Base-by-base conservation (phyloP, 2,329 filamentous ascomycete genomes). In the Lachnellula subtilissima region DNA sequence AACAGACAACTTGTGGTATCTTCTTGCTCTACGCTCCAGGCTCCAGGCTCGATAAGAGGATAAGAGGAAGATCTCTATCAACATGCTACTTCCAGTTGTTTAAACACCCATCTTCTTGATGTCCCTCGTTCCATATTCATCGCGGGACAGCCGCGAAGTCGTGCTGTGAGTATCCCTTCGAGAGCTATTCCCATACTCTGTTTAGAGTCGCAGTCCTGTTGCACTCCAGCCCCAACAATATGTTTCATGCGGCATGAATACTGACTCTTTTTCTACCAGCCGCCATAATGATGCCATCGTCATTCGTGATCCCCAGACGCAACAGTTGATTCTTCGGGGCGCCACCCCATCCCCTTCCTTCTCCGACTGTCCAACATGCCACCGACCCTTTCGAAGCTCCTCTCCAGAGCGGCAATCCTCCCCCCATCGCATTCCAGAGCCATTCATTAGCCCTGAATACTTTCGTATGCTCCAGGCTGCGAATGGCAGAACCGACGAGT, bases 201-300 rank as follows among this genome's bases (percentile, higher is more conserved):
- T 45, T 12, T 19, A 14, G 12, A 14, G n/a, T 32, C 23, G 22
- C 23, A 50, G n/a, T 39, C 14, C 39, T 37, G 11, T 25, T 49
- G n/a, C 8, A 32, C 19, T 46, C 36, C 43, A 28, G 15, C 25
- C 15, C 23, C 40, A 43, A 23, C 42, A 43, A 42, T 55, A n/a
- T 51, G 1, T 45, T 22, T 17, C 61, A 61, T 52, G 50, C 47
- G 53, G 40, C 35, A 63, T 22, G 6, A 37, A 51, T 57, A 50
- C 62, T 69, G 43, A 67, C 19, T 28, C 32, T 36, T 9, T 22
- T 15, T 37, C 28, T 37, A 28, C 17, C 67, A 97, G 94, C 52
- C 94, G 93, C 60, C 91, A 97, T 72, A 88, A 90, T 69, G 91
- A 96, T 74, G 88, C 92, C 22, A 86, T 99, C 55, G 94, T 99